Base-by-base conservation (phyloP, 106 monocot genomes). In the Dioscorea zingiberensis region DNA sequence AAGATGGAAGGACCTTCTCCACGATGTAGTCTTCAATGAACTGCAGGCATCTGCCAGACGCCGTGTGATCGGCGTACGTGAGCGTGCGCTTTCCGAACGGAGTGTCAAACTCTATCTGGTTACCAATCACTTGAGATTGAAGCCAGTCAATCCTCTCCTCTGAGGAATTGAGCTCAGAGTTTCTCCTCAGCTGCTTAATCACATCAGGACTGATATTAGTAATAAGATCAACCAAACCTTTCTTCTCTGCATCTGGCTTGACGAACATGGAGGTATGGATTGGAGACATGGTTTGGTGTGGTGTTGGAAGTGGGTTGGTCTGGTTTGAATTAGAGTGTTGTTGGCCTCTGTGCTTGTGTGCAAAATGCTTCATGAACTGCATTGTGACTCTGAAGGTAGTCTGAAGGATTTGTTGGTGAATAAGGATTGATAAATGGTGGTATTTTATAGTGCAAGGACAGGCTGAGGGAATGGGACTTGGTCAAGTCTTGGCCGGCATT, bases 1-100 rank as follows among this genome's bases (percentile, higher is more conserved):
- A 84, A 29, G 65, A 59, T 3, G 79, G 84, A 65, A 84, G 84
- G 48, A 84, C 72, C 47, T 72, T 57, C 27, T 75, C 57, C 27
- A 66, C 23, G 69, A 84, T 69, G 48, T 72, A 84, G 24, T 76
- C 47, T 55, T 84, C 84, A 15, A 84, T 62, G 68, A 55, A 65
- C 3, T 26, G 64, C 63, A 84, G 19, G 72, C 69, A 47, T 19
- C 79, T 60, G 15, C 84, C 84, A 8, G 84, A 69, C 0, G 84
- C 82, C 3, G 82, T 74, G 44, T 82, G 82, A 48, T 82, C 82
- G 11, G 73, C 82, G 23, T 82, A 82, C 17, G 76, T 80, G 54
- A 84, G 68, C 2, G 18, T 3, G 10, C 84, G 58, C 21, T 28
- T 69, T 12, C 79, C 84, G 23, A 84, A 84, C 0, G 79, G 76